Evolutionary conservation across 129 eudicot species (phyloP), one percentile per base, ranked within the genome.

Genomic region (Ambrosia artemisiifolia): DNA sequence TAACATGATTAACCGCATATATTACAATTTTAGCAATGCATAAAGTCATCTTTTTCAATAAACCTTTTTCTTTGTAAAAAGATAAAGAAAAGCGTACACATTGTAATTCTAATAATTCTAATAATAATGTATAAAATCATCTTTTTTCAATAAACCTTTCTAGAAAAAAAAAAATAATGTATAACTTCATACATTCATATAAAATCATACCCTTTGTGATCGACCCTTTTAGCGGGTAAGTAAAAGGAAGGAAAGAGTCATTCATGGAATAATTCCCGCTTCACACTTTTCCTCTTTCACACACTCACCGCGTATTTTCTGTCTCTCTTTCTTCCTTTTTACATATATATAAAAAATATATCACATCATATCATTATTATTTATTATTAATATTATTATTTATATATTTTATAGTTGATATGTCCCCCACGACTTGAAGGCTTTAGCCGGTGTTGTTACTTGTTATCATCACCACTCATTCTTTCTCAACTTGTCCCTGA

Each of bases 191-290:
- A n/a, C n/a, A n/a, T n/a, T n/a, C n/a, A n/a, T n/a, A n/a, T 75
- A 49, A 42, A 7, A 4, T 78, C 40, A 63, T 28, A 64, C 62
- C 82, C 67, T 78, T 70, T 70, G 5, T 32, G 67, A 53, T 78
- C 72, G 67, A 40, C 76, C 40, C 59, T 28, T 78, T 78, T 70
- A 70, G 59, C 77, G 62, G 68, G 54, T 24, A 10, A n/a, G 67
- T 54, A 53, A 67, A 76, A 28, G 28, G 64, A 42, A 38, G 30
- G 82, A 71, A 78, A 54, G 82, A 71, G 82, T 78, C 78, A 71
- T 63, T 78, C 33, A 38, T 33, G 81, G 76, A 78, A 74, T 50
- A 69, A 73, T 54, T 80, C 66, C 83, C 83, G 73, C 83, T 69
- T 77, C 38, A 80, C 69, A 71, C 79, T 74, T 66, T 70, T 49